Percentiles rank a stretch among this genome's conserved stretches.
Evolutionary conservation across 257 asterid species (phyloP).

Genomic region (Scutellaria barbata): DNA sequence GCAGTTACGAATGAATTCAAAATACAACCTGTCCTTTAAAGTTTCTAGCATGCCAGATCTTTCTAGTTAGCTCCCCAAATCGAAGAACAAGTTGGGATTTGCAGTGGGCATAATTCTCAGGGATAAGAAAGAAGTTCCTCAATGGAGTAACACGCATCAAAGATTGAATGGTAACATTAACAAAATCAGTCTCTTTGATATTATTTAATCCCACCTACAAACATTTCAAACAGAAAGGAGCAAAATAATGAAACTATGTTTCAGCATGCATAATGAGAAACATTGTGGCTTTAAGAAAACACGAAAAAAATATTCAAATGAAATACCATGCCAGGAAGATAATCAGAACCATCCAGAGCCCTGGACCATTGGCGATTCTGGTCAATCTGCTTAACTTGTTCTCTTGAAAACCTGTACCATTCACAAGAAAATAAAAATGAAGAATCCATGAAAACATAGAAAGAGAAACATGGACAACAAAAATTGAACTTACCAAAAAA

Average conservation of each 20-base stretch:
- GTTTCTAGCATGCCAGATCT: constrained; percentile 95
- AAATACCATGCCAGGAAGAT: constrained; percentile 97
- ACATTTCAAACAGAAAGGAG: constrained; percentile 29
- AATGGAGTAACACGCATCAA: constrained; percentile 96
- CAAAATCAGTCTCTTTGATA: constrained; percentile 96
- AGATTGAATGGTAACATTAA: constrained; percentile 93
- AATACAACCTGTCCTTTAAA: constrained; percentile 93
- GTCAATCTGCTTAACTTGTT: constrained; percentile 79
- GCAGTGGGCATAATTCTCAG: constrained; percentile 80
- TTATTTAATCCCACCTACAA: constrained; percentile 94
- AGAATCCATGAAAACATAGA: constrained; percentile 22
- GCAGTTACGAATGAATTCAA: background rate
- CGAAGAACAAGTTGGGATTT: constrained; percentile 93
- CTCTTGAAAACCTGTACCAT: constrained; percentile 70
- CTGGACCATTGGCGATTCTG: constrained; percentile 91
- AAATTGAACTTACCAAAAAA: background rate
- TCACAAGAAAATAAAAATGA: constrained; percentile 19
- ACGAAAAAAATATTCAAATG: constrained; percentile 21
- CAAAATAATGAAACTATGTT: background rate
- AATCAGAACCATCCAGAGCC: constrained; percentile 98
- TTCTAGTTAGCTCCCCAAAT: constrained; percentile 96
- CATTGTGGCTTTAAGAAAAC: constrained; percentile 7
- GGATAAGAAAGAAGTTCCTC: constrained; percentile 96
- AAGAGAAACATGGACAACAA: constrained; percentile 4
- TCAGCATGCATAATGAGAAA: constrained; percentile 5